These are phyloP conservation scores for Botryosphaeria agaves DNA, from an alignment of 2,329 filamentous ascomycete species.

Conservation along the genomic window DNA sequence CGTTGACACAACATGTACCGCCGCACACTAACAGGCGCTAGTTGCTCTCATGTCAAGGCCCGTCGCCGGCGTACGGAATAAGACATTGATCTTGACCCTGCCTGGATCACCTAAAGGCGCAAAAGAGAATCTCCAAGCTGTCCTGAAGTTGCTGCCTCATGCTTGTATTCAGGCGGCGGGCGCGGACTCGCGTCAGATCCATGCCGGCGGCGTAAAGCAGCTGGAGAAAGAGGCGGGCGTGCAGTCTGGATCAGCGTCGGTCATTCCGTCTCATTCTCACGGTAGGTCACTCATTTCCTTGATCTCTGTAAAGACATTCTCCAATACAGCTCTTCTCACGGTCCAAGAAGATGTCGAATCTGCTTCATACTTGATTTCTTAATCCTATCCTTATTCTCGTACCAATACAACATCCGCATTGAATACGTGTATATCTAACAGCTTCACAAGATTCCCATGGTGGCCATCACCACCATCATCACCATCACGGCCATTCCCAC, in stretches of 20 bases:
- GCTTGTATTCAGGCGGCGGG: constrained; percentile 84
- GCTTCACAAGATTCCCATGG: no score
- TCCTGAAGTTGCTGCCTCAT: constrained; percentile 83
- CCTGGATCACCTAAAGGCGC: constrained; percentile 93
- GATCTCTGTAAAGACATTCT: no score
- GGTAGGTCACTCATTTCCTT: no score
- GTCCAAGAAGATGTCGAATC: no score
- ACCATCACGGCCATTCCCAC: constrained; percentile 36
- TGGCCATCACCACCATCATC: constrained; percentile 14
- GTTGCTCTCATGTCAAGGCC: constrained; percentile 95
- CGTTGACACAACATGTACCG: constrained; percentile 6
- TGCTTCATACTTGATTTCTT: no score
- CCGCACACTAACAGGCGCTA: constrained; percentile 21
- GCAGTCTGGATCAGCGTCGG: constrained; percentile 6
- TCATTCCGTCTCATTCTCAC: no score
- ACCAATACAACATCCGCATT: no score
- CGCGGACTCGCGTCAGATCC: constrained; percentile 60
- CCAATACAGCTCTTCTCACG: no score
- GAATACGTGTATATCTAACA: no score
- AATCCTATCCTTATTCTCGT: no score
- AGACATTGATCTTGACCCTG: constrained; percentile 69
- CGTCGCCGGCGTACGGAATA: constrained; percentile 71
- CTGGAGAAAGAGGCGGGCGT: constrained; percentile 72
- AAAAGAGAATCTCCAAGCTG: constrained; percentile 75
- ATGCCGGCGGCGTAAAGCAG: constrained; percentile 65